Evolutionary conservation across 2,329 filamentous ascomycete genomes (phyloP), one percentile per base, ranked within the genome.

Genomic region (Hypoxylon sp.): DNA sequence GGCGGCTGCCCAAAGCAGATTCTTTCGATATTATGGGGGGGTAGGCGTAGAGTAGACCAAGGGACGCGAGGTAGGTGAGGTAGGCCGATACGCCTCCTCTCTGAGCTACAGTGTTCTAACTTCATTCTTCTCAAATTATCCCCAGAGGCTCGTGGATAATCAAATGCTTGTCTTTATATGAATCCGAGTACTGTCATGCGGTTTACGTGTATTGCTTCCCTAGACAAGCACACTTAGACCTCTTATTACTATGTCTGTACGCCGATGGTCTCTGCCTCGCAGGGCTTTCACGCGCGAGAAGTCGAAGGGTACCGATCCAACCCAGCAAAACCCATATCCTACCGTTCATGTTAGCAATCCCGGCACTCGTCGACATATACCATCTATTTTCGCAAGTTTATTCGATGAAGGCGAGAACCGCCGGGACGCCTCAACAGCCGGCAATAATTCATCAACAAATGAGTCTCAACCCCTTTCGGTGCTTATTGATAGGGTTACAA

Each of bases 401-500:
- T 65, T 61, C 23, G 61, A 63, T 9, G 66, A 60, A 21, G 43
- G 48, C 13, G 63, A 64, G 35, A 67, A 64, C 24, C 49, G 35
- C 3, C 35, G 27, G 35, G 26, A 35, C 10, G 3, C 17, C 15
- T n/a, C 35, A 46, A 38, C 23, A 4, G n/a, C 21, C 20, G 43
- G 45, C 9, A 42, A 24, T 5, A 4, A 18, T 21, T 17, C 31
- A 13, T 27, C 29, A 29, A 10, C 37, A 2, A 43, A 37, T 1
- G 43, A 40, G 7, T 31, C 26, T 10, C 31, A 55, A 15, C 54
- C 59, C 24, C 52, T 58, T 49, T 49, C 46, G 3, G 20, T 33
- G 41, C 48, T 47, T 26, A 21, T 46, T 23, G 52, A 55, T 24
- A 64, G 62, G n/a, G 13, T 55, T 31, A 42, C 52, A 18, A 31